phyloP scores from a whole-genome alignment of 768 basidiomycete species.

The Sarcodon aspratus region DNA sequence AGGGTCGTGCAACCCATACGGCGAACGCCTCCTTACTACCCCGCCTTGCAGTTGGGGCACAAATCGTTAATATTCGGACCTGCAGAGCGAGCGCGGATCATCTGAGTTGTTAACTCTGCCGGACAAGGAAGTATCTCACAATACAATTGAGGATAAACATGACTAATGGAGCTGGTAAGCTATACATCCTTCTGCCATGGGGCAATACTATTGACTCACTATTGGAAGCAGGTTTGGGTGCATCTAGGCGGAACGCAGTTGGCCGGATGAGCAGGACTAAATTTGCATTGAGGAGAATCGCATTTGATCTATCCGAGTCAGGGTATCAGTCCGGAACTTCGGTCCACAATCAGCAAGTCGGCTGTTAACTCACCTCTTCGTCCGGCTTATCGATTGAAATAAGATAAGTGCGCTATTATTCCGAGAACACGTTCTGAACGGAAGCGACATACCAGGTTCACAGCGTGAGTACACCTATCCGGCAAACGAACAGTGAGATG shows the following conservation, averaged over 20 bases:
- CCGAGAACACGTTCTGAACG: not conserved
- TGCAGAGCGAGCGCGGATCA: slow-evolving; percentile 7
- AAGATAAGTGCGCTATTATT: slow-evolving; percentile 1
- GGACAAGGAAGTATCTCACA: slow-evolving; percentile 18
- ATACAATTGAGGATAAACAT: slow-evolving; percentile 39
- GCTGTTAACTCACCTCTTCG: slow-evolving; percentile 17
- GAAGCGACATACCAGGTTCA: slow-evolving; percentile 26
- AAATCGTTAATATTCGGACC: slow-evolving; percentile 49
- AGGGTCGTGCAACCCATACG: not conserved
- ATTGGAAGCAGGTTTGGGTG: slow-evolving; percentile 34
- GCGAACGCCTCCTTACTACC: not conserved
- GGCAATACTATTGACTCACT: slow-evolving; percentile 20
- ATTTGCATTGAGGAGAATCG: slow-evolving; percentile 34
- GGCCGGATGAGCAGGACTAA: slow-evolving; percentile 39
- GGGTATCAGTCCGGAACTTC: slow-evolving; percentile 4
- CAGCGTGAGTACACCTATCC: slow-evolving; percentile 32
- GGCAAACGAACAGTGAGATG: not conserved
- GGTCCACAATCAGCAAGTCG: not conserved
- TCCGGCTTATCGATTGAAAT: slow-evolving; percentile 20
- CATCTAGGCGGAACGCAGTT: slow-evolving; percentile 31
- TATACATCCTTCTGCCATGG: too few species aligned
- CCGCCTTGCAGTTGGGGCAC: slow-evolving; percentile 38
- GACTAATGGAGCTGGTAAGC: slow-evolving; percentile 10
- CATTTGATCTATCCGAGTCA: slow-evolving; percentile 31
- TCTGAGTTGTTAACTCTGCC: too few species aligned